Evolutionary conservation across 495 filamentous ascomycete species (phyloP).

Genomic region (Neurospora intermedia): DNA sequence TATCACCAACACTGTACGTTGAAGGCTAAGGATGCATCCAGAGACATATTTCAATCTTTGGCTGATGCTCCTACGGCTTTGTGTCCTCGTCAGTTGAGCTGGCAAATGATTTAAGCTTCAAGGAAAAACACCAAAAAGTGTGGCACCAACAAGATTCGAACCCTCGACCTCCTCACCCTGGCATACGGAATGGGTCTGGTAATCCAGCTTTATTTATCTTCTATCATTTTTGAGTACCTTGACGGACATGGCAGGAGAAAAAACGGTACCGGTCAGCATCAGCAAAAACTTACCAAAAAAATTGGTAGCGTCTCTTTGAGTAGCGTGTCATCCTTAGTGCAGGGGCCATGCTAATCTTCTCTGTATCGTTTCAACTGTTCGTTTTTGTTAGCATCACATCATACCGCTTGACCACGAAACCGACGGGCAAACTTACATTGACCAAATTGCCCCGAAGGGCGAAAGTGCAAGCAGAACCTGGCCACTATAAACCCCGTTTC

Average conservation of each 20-base stretch:
- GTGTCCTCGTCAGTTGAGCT: not conserved
- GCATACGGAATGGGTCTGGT: not conserved
- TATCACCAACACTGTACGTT: not conserved
- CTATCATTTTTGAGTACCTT: not conserved
- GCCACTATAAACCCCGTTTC: not conserved
- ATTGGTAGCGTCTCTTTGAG: conserved; percentile 93
- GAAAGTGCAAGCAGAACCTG: not conserved
- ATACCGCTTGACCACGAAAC: conserved; percentile 2
- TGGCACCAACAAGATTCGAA: conserved; percentile 1
- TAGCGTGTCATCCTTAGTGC: conserved; percentile 99
- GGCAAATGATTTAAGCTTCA: not conserved
- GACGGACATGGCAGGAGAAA: not conserved
- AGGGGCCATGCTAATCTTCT: conserved; percentile 99
- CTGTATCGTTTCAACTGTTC: conserved; percentile 35
- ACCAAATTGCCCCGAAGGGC: conserved; percentile 26
- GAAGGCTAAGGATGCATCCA: not conserved
- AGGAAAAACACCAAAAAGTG: not conserved
- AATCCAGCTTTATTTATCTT: not conserved
- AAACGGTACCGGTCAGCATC: not conserved
- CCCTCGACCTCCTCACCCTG: not conserved
- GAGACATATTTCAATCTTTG: not conserved
- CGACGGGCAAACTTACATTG: conserved; percentile 14
- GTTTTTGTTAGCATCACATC: conserved; percentile 11
- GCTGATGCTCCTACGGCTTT: not conserved
- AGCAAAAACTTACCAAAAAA: conserved; percentile 39